These are phyloP conservation scores for Erythrophleum ivorense DNA, from an alignment of 331 rosid species.

Conservation along the genomic window DNA sequence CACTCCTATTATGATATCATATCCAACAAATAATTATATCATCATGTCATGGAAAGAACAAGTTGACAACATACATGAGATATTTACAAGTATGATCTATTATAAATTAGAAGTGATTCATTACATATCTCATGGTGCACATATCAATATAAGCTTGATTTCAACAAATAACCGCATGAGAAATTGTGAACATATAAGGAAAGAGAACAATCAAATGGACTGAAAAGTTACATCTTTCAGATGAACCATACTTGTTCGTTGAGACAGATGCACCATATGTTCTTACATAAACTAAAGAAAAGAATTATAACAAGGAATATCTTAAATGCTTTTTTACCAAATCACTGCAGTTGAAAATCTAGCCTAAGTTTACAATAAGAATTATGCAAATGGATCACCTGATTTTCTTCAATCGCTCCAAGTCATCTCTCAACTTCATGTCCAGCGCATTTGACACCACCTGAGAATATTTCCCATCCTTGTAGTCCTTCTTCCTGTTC, in stretches of 20 bases:
- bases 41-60: neutral
- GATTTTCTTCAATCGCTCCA: constrained; percentile 86
- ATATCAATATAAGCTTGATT: neutral
- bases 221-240: neutral
- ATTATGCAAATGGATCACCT: constrained; percentile 45
- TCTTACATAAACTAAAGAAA: neutral
- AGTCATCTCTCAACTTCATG: constrained; percentile 84
- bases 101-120: neutral
- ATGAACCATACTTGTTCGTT: neutral
- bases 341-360: neutral
- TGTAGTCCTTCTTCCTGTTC: constrained; percentile 82
- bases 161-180: neutral
- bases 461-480: constrained; percentile 79
- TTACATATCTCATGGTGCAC: neutral
- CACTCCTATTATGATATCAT: neutral
- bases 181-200: no score
- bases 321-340: neutral
- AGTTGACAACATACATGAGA: neutral
- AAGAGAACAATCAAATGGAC: neutral
- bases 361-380: neutral
- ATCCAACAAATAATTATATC: neutral
- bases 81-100: neutral
- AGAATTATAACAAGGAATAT: neutral
- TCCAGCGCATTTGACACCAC: constrained; percentile 71
- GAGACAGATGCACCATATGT: neutral